Base-by-base conservation (phyloP, 192 early-diverging fungal genomes). In the Obelidium mucronatum region DNA sequence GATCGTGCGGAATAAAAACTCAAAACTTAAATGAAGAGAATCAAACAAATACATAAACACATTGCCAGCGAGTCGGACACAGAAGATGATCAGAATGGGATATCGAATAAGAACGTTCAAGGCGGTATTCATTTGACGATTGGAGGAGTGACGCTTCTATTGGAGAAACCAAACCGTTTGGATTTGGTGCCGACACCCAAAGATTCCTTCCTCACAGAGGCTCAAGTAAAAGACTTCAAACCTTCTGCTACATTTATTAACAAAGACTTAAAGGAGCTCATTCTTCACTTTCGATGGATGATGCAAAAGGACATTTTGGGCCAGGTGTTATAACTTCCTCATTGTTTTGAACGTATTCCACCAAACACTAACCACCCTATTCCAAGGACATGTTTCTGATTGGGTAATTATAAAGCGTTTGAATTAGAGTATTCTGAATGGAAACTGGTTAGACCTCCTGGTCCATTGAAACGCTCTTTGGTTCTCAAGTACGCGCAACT, bases 271-370 rank as follows among this genome's bases (percentile, higher is more conserved):
- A 72, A 85, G 84, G 85, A 86, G 15, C 44, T 80, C n/a, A 54
- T 86, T 24, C 58, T 59, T 0, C 85, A 88, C 72, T 68, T 89
- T 40, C 74, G 81, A 15, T 89, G 94, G 94, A 93, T 95, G 83
- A 92, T 94, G 87, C 91, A 93, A 79, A 95, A 95, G 74, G 93
- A 93, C 48, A 86, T 84, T 67, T 81, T 94, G 13, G 85, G 89
- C 3, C 94, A 95, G 84, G 70, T 72, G n/a, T 26, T 11, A n/a
- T n/a, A n/a, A n/a, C 52, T 36, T 3, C 42, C 31, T n/a, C 52
- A n/a, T 24, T 59, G 19, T 36, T 24, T 54, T 70, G 44, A 30
- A 17, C 1, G 28, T 51, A 54, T 31, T 33, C 54, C 1, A 40
- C 17, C 2, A 31, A 66, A 66, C 1, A 39, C n/a, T 52, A 52